phyloP scores from a whole-genome alignment of 2,329 filamentous ascomycete species.

The Trichophyton mentagrophytes region DNA sequence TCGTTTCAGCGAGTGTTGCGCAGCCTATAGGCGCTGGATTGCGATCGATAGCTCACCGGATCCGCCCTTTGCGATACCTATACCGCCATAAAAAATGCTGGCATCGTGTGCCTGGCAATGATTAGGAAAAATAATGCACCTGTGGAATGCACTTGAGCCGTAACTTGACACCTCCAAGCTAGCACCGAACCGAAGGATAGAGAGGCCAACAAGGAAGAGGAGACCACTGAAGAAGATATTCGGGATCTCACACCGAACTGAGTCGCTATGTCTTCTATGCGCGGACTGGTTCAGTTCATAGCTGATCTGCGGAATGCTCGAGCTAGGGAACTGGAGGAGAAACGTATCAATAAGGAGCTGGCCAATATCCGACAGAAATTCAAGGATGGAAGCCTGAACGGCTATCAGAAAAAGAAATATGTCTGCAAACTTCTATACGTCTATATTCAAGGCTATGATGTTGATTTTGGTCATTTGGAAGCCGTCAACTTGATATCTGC shows the following conservation, averaged over 20 bases:
- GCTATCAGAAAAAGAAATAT: slow-evolving; percentile 99
- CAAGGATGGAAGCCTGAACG: slow-evolving; percentile 84
- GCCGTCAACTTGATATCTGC: slow-evolving; percentile 96
- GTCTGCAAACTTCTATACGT: slow-evolving; percentile 99
- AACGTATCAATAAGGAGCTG: slow-evolving; percentile 98
- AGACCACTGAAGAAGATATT: neutral
- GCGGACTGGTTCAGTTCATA: slow-evolving; percentile 92
- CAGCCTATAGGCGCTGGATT: neutral
- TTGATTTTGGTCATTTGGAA: slow-evolving; percentile 96
- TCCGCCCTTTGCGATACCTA: no score
- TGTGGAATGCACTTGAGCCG: neutral
- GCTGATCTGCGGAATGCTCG: slow-evolving; percentile 89
- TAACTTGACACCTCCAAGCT: slow-evolving; percentile 6
- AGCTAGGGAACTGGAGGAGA: slow-evolving; percentile 91
- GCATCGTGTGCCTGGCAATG: slow-evolving; percentile 1
- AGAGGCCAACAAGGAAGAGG: neutral
- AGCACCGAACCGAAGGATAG: neutral
- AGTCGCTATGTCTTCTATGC: slow-evolving; percentile 36
- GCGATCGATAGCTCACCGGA: neutral
- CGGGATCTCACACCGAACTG: neutral
- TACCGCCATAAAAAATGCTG: neutral
- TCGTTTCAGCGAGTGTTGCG: neutral
- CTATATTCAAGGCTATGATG: slow-evolving; percentile 97
- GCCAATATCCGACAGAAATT: slow-evolving; percentile 98
- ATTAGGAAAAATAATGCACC: slow-evolving; percentile 6